Evolutionary conservation across 805 yeast genomes (phyloP), one percentile per base, ranked within the genome.

Genomic region (Saturnispora saitoi): DNA sequence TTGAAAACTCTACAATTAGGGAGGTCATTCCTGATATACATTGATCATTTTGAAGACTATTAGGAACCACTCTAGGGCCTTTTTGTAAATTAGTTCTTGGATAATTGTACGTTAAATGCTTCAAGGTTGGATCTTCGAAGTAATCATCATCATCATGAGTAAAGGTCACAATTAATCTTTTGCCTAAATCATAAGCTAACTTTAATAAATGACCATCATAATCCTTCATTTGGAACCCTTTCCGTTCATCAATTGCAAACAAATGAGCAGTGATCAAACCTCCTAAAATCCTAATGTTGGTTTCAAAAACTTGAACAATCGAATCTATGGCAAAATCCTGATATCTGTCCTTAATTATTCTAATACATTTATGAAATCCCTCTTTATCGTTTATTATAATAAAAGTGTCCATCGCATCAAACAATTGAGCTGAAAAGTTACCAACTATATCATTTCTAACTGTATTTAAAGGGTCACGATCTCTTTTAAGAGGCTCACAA

Each of bases 1-100:
- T 64, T 0, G 90, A 77, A 61, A 91, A 77, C 64, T 90, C 98
- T 34, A 90, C 68, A 51, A 88, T 73, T 3, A 95, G 86, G 1
- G 90, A 80, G 0, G 89, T 83, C 15, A 90, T 91, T 2, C 96
- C 97, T 0, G 96, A 84, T 0, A 89, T 77, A 60, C 96, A 89
- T 6, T 89, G 89, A 52, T 86, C 95, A 11, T 68, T 54, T 45
- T 76, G 73, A 4, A 77, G 52, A 1, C 60, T 58, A 6, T 63
- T 51, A 0, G 84, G 78, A 0, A 81, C 53, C 0, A 67, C 46
- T 32, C 64, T 47, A 1, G 77, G 68, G 0, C 90, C 91, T 20
- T 67, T 56, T 15, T 66, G 66, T 22, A 90, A 62, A 60, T 90
- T 87, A 8, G 87, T 77, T 51, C 97, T 67, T 0, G 98, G 88